Evolutionary conservation across 176 grass and related monocot species (phyloP).

Genomic region (Saccharum officinarum): DNA sequence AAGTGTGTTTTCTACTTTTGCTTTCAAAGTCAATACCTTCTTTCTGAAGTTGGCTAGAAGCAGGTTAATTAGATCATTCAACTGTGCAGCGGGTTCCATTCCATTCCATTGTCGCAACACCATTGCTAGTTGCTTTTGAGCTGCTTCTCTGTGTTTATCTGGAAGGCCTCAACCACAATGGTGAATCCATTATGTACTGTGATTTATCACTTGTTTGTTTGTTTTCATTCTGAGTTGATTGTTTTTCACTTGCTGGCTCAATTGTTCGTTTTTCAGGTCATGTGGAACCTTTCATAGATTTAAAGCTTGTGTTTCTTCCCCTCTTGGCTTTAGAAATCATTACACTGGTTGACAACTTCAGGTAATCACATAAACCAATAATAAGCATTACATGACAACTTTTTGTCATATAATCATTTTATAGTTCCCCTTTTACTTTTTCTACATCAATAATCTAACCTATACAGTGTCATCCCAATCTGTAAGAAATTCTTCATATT

Average conservation of each 20-base stretch:
- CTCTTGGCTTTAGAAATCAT: constrained; percentile 70
- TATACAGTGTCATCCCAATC: not conserved
- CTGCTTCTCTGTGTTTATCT: constrained; percentile 75
- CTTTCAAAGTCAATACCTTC: constrained; percentile 10
- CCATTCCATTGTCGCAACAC: constrained; percentile 65
- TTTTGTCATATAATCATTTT: not conserved
- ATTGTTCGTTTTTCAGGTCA: constrained; percentile 40
- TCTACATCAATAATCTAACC: constrained; percentile 1
- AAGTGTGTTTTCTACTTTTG: constrained; percentile 39
- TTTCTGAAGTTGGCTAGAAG: constrained; percentile 21
- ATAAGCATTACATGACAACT: not conserved
- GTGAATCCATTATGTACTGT: constrained; percentile 39
- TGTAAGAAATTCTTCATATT: not conserved
- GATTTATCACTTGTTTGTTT: constrained; percentile 1
- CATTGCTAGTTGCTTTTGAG: constrained; percentile 77
- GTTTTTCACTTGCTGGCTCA: constrained; percentile 27
- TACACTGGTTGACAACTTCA: constrained; percentile 67
- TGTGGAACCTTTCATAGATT: constrained; percentile 45
- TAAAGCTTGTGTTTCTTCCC: constrained; percentile 81
- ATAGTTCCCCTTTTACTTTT: not conserved
- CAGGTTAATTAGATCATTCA: constrained; percentile 9
- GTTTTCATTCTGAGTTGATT: not conserved
- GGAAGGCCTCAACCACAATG: constrained; percentile 27
- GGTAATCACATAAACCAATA: constrained; percentile 28
- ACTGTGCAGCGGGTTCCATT: constrained; percentile 51